These are phyloP conservation scores for Tylopilus sp. DNA, from an alignment of 768 basidiomycete genomes.

Conservation along the genomic window DNA sequence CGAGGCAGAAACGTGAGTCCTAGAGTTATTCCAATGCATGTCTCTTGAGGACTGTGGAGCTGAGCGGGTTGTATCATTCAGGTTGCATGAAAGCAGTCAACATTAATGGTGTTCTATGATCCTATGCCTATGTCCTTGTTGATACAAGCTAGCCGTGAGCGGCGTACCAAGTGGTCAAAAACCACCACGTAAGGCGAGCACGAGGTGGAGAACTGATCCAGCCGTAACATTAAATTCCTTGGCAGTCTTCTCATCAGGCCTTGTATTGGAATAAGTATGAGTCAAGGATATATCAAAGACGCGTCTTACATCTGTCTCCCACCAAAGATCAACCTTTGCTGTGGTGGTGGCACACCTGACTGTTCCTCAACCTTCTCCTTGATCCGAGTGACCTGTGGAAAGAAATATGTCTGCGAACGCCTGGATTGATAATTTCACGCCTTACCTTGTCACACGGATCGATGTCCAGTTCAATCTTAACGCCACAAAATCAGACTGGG, in stretches of 20 bases:
- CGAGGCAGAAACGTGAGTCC: conserved; percentile 32
- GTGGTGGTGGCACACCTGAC: conserved; percentile 93
- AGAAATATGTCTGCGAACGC: background rate
- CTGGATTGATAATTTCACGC: background rate
- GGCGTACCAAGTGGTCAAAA: conserved; percentile 33
- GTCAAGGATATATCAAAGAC: background rate
- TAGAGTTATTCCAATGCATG: conserved; percentile 6
- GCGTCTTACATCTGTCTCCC: conserved; percentile 86
- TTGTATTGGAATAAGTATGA: conserved; percentile 29
- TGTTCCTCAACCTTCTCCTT: conserved; percentile 99
- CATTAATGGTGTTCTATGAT: conserved; percentile 30
- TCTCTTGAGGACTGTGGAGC: background rate
- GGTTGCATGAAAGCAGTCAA: conserved; percentile 12
- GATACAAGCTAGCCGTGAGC: conserved; percentile 9
- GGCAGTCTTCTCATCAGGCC: conserved; percentile 90
- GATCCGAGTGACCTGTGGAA: conserved; percentile 76
- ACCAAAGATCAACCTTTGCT: conserved; percentile 90
- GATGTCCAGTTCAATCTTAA: conserved; percentile 92
- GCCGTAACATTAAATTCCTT: conserved; percentile 79
- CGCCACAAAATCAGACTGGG: conserved; percentile 10
- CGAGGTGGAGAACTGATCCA: conserved; percentile 89
- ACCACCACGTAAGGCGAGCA: conserved; percentile 93
- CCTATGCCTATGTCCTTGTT: conserved; percentile 19
- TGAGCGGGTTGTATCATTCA: background rate
- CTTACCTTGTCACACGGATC: conserved; percentile 82